Evolutionary conservation across 2,329 filamentous ascomycete species (phyloP).

Genomic region (Alternaria viburni): DNA sequence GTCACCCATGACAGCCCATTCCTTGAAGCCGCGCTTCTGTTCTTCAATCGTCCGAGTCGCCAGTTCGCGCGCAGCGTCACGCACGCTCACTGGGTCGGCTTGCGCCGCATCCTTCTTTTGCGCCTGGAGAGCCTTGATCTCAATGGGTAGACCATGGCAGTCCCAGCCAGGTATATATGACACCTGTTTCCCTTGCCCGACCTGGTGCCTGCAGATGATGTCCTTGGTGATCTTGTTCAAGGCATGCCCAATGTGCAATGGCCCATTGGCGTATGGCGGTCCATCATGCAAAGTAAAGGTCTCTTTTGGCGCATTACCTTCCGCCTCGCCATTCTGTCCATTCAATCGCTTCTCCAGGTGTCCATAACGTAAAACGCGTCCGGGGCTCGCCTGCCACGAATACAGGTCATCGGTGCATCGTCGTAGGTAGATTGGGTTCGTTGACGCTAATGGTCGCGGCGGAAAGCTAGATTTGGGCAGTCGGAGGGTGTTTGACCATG

Average conservation of each 20-base stretch:
- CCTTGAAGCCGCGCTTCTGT: conserved; percentile 76
- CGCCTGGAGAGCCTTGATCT: conserved; percentile 85
- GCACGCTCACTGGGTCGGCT: conserved; percentile 62
- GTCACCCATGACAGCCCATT: conserved; percentile 80
- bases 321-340: background rate
- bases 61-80: conserved; percentile 68
- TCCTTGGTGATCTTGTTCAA: conserved; percentile 98
- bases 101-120: conserved; percentile 48
- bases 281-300: conserved; percentile 91
- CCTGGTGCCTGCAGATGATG: conserved; percentile 81
- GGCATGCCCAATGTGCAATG: conserved; percentile 89
- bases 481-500: conserved; percentile 55
- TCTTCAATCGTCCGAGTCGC: conserved; percentile 71
- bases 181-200: conserved; percentile 77
- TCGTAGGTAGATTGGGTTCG: conserved; percentile 63
- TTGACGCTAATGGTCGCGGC: conserved; percentile 48
- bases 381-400: conserved; percentile 73
- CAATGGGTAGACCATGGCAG: conserved; percentile 95
- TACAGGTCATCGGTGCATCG: conserved; percentile 89
- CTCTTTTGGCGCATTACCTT: conserved; percentile 43
- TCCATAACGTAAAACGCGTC: conserved; percentile 51
- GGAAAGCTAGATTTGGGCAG: conserved; percentile 59
- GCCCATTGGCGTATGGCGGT: conserved; percentile 94
- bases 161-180: conserved; percentile 94
- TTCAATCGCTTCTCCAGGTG: conserved; percentile 7